Evolutionary conservation across 1,284 basidiomycete genomes (phyloP), one percentile per base, ranked within the genome.

Genomic region (Ceratobasidium sp.): DNA sequence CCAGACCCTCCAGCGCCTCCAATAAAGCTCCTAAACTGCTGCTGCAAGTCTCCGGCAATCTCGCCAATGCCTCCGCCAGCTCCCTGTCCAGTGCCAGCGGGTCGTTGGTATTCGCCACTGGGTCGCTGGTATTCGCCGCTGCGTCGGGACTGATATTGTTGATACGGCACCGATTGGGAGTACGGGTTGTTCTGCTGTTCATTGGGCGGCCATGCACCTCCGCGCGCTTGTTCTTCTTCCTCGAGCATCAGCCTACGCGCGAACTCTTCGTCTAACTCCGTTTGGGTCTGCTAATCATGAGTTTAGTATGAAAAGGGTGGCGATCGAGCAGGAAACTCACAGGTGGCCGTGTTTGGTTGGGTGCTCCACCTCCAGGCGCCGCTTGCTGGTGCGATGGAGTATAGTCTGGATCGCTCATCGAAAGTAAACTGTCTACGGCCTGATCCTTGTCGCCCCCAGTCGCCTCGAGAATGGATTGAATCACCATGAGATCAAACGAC

Each of bases 371-470:
- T 1, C 71, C 71, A n/a, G 49, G 58, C 5, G 52, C 47, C 1
- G 71, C 32, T 28, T 67, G 54, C 1, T 46, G 11, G 28, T 61
- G 70, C 18, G 59, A 8, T 0, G 85, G 80, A 28, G 84, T 84
- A 78, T 90, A 92, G 6, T 88, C 85, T 0, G 92, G 92, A 81
- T 94, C 92, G 79, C 85, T 92, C 92, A 94, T 94, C 9, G 89
- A 89, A 8, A 94, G 85, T 18, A 94, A 82, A 0, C 85, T 82
- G 77, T 93, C 91, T 66, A 93, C 84, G 4, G 92, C 92, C 32
- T 84, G 85, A 77, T 91, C 91, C 76, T 91, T 87, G 76, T 91
- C 82, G 26, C 88, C 85, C 43, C 83, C 78, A 0, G 89, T 89
- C 11, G 89, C 90, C 73, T 91, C 87, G 58, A 93, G 82, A 1